Conservation (phyloP, 495 filamentous ascomycete species). For the Podospora anserina region DNA sequence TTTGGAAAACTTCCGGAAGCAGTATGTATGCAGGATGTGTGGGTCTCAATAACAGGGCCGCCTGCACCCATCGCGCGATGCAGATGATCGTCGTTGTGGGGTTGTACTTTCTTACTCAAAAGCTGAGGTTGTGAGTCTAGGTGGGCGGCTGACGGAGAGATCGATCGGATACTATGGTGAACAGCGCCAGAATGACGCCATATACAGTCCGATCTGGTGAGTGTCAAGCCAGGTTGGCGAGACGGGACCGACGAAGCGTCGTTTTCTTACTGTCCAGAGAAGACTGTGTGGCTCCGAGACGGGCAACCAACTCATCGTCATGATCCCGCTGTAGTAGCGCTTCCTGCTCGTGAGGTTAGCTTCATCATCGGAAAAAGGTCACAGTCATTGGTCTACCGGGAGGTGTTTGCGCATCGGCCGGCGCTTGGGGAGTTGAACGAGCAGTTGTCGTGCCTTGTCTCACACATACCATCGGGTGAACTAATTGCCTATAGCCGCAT, state of each 20-base stretch:
- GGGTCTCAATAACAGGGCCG: conserved; percentile 1
- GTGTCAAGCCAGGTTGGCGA: not conserved
- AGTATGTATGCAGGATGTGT: not conserved
- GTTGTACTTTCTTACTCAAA: conserved; percentile 10
- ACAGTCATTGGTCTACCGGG: not conserved
- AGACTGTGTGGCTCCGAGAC: not conserved
- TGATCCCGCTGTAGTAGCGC: conserved; percentile 5
- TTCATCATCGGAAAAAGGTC: not conserved
- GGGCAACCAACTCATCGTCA: not conserved
- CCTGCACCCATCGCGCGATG: not conserved
- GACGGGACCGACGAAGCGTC: not conserved
- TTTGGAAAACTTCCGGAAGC: conserved; percentile 1
- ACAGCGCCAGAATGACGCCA: conserved; percentile 4
- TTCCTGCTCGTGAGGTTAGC: not conserved
- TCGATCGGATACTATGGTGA: conserved; percentile 8
- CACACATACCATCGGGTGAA: not conserved
- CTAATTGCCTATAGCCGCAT: not conserved
- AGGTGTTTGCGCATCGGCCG: not conserved
- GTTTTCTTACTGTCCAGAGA: not conserved
- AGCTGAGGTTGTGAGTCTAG: not conserved
- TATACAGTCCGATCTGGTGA: not conserved
- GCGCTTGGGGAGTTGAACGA: not conserved
- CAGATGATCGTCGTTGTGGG: conserved; percentile 8
- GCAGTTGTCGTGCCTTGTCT: not conserved
- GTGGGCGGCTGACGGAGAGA: conserved; percentile 3